Conservation (phyloP, 2,329 filamentous ascomycete genomes). For the Stagonosporopsis chrysanthemi region DNA sequence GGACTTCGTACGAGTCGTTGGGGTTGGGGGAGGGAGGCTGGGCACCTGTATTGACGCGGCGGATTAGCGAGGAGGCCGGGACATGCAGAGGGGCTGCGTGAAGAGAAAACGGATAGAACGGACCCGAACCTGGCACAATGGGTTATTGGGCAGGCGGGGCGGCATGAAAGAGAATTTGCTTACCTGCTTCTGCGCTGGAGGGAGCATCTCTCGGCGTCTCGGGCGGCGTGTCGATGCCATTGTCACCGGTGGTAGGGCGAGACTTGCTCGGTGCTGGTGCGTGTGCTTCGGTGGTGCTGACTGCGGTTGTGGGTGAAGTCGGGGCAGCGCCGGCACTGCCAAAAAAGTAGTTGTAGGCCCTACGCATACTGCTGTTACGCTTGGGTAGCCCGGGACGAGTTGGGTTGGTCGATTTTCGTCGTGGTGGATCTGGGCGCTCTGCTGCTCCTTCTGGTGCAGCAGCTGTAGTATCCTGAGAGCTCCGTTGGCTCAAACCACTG, state of each 20-base stretch:
- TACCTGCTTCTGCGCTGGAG: constrained; percentile 26
- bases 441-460: constrained; percentile 37
- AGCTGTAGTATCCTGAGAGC: constrained; percentile 39
- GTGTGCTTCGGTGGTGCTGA: constrained; percentile 34
- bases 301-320: constrained; percentile 37
- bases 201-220: constrained; percentile 40
- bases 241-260: constrained; percentile 29
- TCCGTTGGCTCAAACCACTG: constrained; percentile 31
- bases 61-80: constrained; percentile 33
- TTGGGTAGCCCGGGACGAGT: constrained; percentile 46
- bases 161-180: constrained; percentile 20
- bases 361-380: constrained; percentile 50
- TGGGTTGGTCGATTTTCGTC: constrained; percentile 43
- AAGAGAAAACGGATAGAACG: constrained; percentile 30
- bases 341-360: constrained; percentile 53
- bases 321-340: constrained; percentile 38
- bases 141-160: constrained; percentile 36
- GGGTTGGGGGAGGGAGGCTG: constrained; percentile 38
- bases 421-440: constrained; percentile 41
- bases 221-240: constrained; percentile 44
- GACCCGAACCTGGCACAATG: constrained; percentile 26
- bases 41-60: constrained; percentile 28
- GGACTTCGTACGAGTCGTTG: constrained; percentile 40
- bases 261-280: constrained; percentile 32
- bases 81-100: constrained; percentile 27